phyloP scores from a whole-genome alignment of 257 asterid genomes.

The Solanum gandarillasii region DNA sequence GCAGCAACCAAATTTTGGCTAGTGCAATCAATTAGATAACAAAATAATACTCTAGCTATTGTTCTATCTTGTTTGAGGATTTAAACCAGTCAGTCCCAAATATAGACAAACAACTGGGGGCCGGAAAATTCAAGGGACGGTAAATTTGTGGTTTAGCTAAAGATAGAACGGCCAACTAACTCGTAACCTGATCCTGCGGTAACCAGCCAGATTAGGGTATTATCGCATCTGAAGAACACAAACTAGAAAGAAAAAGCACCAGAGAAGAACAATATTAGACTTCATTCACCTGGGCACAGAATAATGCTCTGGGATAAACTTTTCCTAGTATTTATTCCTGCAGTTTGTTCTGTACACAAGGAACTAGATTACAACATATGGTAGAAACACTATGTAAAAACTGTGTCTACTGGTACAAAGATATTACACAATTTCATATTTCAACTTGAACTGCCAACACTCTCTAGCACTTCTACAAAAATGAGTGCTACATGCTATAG shows the following conservation, averaged over 20 bases:
- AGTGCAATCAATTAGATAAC: background rate
- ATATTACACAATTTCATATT: constrained; percentile 19
- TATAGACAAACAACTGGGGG: background rate
- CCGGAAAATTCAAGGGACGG: background rate
- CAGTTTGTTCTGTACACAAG: background rate
- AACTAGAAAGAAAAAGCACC: background rate
- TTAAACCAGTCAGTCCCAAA: background rate
- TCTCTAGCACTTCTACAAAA: constrained; percentile 22
- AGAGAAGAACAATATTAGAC: background rate
- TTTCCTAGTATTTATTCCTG: background rate
- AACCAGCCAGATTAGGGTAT: background rate
- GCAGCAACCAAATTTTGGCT: background rate
- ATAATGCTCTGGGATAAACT: background rate
- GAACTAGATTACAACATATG: background rate
- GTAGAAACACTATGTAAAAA: background rate
- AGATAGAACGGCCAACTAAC: too few species aligned
- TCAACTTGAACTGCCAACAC: background rate
- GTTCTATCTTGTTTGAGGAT: background rate
- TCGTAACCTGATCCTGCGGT: background rate
- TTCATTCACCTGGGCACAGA: background rate
- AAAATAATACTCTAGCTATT: background rate
- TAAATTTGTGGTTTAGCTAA: too few species aligned
- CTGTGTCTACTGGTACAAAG: constrained; percentile 15
- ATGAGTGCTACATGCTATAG: constrained; percentile 21
- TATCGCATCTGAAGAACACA: background rate